These are phyloP conservation scores for Parietaria judaica DNA, from an alignment of 306 rosid genomes.

Conservation along the genomic window DNA sequence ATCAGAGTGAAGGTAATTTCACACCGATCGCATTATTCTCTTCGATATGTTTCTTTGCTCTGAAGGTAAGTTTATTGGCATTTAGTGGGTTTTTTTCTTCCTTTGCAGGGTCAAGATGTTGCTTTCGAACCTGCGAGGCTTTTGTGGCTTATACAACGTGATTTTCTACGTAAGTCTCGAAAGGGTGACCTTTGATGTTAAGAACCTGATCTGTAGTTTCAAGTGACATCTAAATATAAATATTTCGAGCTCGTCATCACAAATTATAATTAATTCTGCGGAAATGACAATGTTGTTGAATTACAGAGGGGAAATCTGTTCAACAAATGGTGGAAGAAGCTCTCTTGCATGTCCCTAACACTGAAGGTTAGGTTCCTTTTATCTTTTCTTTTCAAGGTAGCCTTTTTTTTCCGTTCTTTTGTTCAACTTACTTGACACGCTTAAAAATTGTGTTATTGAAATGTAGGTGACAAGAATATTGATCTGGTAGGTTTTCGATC, in stretches of 20 bases:
- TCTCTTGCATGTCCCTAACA: conserved; percentile 69
- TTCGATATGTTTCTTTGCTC: neutral
- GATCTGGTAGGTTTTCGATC: conserved; percentile 54
- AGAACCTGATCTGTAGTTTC: neutral
- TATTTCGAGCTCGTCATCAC: neutral
- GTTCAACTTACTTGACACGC: too few species aligned
- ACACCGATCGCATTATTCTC: conserved; percentile 4
- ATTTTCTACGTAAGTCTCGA: conserved; percentile 75
- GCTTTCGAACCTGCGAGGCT: conserved; percentile 99
- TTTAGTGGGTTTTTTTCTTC: conserved; percentile 10
- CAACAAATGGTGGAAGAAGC: conserved; percentile 94
- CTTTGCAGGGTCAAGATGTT: conserved; percentile 80
- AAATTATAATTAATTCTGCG: neutral
- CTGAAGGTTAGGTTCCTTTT: conserved; percentile 44
- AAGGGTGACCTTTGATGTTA: conserved; percentile 8
- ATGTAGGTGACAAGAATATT: conserved; percentile 90
- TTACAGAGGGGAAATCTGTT: conserved; percentile 85
- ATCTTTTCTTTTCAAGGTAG: conserved; percentile 6
- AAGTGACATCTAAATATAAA: neutral
- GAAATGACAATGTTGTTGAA: conserved; percentile 18
- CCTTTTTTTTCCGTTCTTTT: too few species aligned
- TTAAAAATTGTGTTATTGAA: neutral
- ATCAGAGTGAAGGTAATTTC: conserved; percentile 84
- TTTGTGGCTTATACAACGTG: conserved; percentile 98
- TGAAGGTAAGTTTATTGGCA: conserved; percentile 10